These are phyloP conservation scores for Claviceps paspali DNA, from an alignment of 2,329 filamentous ascomycete species.

Conservation along the genomic window DNA sequence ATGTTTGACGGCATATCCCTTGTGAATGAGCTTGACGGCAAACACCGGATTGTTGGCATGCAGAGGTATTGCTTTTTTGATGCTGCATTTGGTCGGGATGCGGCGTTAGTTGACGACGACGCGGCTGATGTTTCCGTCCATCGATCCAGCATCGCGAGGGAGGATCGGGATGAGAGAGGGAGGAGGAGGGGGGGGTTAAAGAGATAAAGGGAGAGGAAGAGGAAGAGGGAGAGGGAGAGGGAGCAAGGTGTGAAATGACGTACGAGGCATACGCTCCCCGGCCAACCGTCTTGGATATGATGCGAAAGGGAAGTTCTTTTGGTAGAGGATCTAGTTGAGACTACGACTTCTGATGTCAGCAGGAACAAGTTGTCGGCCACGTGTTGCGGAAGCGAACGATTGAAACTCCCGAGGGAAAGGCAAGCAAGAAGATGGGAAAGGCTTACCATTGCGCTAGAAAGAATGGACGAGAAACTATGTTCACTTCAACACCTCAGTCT, in stretches of 20 bases:
- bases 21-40: constrained; percentile 97
- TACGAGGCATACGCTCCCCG: constrained; percentile 96
- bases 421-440: background rate
- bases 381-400: background rate
- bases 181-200: too few species aligned
- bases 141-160: too few species aligned
- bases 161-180: too few species aligned
- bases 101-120: constrained; percentile 6
- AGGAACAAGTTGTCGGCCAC: constrained; percentile 14
- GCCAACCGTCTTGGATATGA: constrained; percentile 92
- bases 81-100: constrained; percentile 33
- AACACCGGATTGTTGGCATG: constrained; percentile 61
- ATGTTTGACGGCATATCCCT: constrained; percentile 79
- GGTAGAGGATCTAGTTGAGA: constrained; percentile 85
- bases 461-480: too few species aligned
- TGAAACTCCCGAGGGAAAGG: background rate
- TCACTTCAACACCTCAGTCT: too few species aligned
- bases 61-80: constrained; percentile 80
- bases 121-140: too few species aligned
- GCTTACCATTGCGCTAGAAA: constrained; percentile 1
- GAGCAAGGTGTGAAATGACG: constrained; percentile 16
- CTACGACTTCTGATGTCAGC: constrained; percentile 22
- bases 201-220: too few species aligned
- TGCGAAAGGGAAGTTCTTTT: constrained; percentile 71
- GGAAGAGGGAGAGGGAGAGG: too few species aligned